These are phyloP conservation scores for Curvularia hawaiiensis DNA, from an alignment of 2,329 filamentous ascomycete genomes.

Conservation along the genomic window DNA sequence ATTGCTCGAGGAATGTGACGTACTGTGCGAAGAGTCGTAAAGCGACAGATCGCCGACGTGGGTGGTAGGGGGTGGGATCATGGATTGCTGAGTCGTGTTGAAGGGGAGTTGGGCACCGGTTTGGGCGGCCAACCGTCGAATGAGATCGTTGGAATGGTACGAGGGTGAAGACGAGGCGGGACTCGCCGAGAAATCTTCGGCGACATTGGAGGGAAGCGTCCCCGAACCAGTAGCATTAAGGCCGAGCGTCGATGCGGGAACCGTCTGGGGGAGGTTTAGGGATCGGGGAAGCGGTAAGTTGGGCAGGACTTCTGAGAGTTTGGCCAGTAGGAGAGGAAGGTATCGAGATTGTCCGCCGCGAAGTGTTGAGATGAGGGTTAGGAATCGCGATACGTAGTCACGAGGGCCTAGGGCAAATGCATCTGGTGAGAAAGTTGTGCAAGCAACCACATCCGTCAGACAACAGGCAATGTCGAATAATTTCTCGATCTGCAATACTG, in stretches of 20 bases:
- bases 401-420: conserved; percentile 65
- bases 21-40: conserved; percentile 41
- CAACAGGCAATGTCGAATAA: conserved; percentile 77
- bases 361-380: conserved; percentile 70
- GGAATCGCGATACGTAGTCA: conserved; percentile 72
- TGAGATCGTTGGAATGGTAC: conserved; percentile 42
- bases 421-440: conserved; percentile 59
- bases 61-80: conserved; percentile 37
- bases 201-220: conserved; percentile 38
- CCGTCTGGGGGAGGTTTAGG: conserved; percentile 37
- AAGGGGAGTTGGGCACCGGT: conserved; percentile 44
- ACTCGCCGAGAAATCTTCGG: conserved; percentile 36
- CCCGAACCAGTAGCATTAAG: conserved; percentile 31
- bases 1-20: conserved; percentile 40
- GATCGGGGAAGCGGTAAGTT: conserved; percentile 46
- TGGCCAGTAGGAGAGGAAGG: conserved; percentile 75
- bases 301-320: conserved; percentile 74
- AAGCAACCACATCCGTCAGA: conserved; percentile 73
- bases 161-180: conserved; percentile 35
- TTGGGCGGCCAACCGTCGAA: conserved; percentile 44
- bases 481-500: conserved; percentile 69
- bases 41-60: conserved; percentile 44
- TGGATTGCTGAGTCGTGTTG: conserved; percentile 38
- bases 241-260: conserved; percentile 36
- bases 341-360: conserved; percentile 79